phyloP scores from a whole-genome alignment of 495 filamentous ascomycete species.

The Sabuloglossum arenarium region DNA sequence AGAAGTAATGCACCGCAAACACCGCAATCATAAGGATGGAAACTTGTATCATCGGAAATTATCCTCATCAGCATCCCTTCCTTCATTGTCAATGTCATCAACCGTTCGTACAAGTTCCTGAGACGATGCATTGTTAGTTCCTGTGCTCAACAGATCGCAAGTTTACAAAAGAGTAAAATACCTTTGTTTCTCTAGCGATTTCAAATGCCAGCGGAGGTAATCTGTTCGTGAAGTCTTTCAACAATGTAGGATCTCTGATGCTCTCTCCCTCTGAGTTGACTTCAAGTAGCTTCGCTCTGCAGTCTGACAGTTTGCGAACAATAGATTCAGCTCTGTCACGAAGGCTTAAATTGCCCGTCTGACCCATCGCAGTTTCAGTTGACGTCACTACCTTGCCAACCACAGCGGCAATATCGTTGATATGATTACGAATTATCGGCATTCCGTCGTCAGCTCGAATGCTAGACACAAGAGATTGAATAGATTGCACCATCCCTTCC shows the following conservation, averaged over 20 bases:
- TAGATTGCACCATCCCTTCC: slow-evolving; percentile 55
- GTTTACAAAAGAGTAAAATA: neutral
- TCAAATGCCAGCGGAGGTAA: slow-evolving; percentile 74
- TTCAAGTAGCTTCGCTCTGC: slow-evolving; percentile 41
- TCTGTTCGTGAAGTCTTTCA: slow-evolving; percentile 45
- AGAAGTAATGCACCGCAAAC: neutral
- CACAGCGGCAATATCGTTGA: slow-evolving; percentile 46
- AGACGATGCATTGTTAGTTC: neutral
- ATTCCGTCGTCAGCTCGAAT: slow-evolving; percentile 53
- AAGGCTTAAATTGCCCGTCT: slow-evolving; percentile 21
- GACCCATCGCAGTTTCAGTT: slow-evolving; percentile 37
- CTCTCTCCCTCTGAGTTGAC: slow-evolving; percentile 44
- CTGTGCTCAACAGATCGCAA: neutral
- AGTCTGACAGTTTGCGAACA: slow-evolving; percentile 38
- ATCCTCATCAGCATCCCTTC: slow-evolving; percentile 16
- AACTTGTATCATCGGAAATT: slow-evolving; percentile 13
- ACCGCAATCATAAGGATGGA: neutral
- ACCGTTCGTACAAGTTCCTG: slow-evolving; percentile 39
- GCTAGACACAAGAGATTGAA: slow-evolving; percentile 59
- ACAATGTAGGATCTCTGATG: slow-evolving; percentile 25
- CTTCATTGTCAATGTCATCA: slow-evolving; percentile 15
- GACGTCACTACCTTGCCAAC: slow-evolving; percentile 46
- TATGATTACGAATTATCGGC: slow-evolving; percentile 43
- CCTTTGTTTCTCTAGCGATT: slow-evolving; percentile 57
- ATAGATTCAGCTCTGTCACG: slow-evolving; percentile 38